A percentile compares a stretch with the other conserved stretches of the same genome.
These are phyloP conservation scores for Ceratobasidium sp. DNA, from an alignment of 1,284 basidiomycete genomes.

Conservation along the genomic window DNA sequence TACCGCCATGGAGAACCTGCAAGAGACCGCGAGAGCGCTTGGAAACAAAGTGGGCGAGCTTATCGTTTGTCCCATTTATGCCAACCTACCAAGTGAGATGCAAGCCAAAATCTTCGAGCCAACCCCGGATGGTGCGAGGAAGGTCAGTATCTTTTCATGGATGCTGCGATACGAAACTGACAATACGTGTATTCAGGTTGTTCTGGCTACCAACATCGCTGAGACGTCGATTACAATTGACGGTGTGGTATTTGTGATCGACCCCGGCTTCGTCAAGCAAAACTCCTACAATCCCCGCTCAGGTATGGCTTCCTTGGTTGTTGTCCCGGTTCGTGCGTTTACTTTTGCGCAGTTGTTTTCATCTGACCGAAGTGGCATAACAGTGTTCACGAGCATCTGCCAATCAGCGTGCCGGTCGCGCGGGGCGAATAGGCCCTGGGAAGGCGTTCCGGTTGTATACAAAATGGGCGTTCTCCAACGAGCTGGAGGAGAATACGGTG, in stretches of 20 bases:
- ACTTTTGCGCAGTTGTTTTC: neutral
- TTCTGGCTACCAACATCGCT: constrained; percentile 98
- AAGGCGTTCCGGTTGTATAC: constrained; percentile 84
- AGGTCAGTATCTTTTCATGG: constrained; percentile 57
- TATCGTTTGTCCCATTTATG: constrained; percentile 97
- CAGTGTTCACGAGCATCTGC: constrained; percentile 96
- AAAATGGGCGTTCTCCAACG: constrained; percentile 71
- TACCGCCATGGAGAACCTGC: constrained; percentile 93
- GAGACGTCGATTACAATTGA: constrained; percentile 99
- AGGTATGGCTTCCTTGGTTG: constrained; percentile 94
- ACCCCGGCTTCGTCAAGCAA: constrained; percentile 97
- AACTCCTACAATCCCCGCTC: constrained; percentile 97
- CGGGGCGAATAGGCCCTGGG: constrained; percentile 97
- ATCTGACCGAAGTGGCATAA: constrained; percentile 33
- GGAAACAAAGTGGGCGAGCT: constrained; percentile 97
- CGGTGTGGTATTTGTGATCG: constrained; percentile 97
- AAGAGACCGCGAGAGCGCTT: constrained; percentile 92
- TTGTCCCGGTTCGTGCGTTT: constrained; percentile 79
- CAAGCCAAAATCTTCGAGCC: constrained; percentile 99
- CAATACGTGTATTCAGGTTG: constrained; percentile 62
- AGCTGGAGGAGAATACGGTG: constrained; percentile 68
- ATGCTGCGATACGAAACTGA: neutral
- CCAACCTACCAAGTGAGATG: constrained; percentile 98
- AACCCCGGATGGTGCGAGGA: constrained; percentile 94
- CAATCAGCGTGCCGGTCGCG: constrained; percentile 95